phyloP scores from a whole-genome alignment of 139 green algal species.

The Chlorella sorokiniana region DNA sequence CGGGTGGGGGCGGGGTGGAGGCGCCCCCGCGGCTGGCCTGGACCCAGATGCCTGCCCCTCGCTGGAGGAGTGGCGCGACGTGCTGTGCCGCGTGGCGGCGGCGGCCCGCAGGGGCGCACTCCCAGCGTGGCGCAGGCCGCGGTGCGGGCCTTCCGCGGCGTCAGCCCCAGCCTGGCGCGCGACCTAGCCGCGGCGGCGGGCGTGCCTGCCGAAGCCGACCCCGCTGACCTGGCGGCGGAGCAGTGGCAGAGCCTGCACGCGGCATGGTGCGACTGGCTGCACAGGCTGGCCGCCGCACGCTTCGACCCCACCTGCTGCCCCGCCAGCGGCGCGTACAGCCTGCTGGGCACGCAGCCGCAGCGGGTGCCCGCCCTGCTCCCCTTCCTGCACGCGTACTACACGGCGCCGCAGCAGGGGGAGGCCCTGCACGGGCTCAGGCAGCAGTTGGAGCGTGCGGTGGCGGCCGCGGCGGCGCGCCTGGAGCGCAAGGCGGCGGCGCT shows the following conservation, averaged over 20 bases:
- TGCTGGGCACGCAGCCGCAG: constrained; percentile 50
- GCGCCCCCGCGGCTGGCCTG: constrained; percentile 57
- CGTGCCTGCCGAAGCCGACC: background rate
- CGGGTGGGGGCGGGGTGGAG: constrained; percentile 70
- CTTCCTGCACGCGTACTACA: constrained; percentile 66
- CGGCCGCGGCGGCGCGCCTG: constrained; percentile 51
- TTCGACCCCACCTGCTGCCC: constrained; percentile 45
- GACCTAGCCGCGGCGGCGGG: constrained; percentile 62
- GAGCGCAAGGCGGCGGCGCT: background rate
- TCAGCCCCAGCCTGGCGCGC: constrained; percentile 65
- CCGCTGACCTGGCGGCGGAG: constrained; percentile 28
- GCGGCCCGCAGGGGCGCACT: background rate
- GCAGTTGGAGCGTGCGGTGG: constrained; percentile 47
- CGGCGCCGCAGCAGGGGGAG: constrained; percentile 50
- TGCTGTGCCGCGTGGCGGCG: constrained; percentile 47
- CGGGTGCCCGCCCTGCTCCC: constrained; percentile 45
- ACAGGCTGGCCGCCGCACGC: constrained; percentile 28
- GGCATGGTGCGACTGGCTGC: constrained; percentile 67
- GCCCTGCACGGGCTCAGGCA: constrained; percentile 48
- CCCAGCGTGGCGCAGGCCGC: constrained; percentile 25
- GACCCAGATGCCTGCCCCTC: constrained; percentile 41
- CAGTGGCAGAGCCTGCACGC: constrained; percentile 56
- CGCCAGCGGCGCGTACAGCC: constrained; percentile 43
- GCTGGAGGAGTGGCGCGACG: constrained; percentile 47
- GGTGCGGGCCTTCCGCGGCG: constrained; percentile 68